Conservation (phyloP, 306 rosid species). For the Luffa aegyptiaca region DNA sequence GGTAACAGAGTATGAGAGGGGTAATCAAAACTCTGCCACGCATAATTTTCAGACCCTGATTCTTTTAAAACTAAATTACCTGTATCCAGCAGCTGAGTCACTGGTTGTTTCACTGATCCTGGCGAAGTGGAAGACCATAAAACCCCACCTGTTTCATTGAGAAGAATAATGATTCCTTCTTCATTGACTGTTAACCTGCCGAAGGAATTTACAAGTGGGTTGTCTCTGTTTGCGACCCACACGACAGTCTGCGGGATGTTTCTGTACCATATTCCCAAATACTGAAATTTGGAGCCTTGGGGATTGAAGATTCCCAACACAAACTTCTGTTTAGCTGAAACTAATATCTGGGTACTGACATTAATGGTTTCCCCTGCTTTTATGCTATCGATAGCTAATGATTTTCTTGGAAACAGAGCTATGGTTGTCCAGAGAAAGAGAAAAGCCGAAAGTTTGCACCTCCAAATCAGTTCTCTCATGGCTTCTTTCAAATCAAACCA, state of each 20-base stretch:
- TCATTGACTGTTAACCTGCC: constrained; percentile 18
- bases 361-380: constrained; percentile 22
- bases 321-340: constrained; percentile 32
- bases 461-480: neutral
- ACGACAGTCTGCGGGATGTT: constrained; percentile 15
- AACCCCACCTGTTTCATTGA: constrained; percentile 13
- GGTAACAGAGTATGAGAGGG: constrained; percentile 41
- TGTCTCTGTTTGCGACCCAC: constrained; percentile 44
- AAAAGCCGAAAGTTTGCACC: constrained; percentile 15
- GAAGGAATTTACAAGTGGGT: constrained; percentile 15
- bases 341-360: constrained; percentile 20
- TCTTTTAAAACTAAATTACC: constrained; percentile 39
- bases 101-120: constrained; percentile 9
- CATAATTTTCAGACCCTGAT: constrained; percentile 11
- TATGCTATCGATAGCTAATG: constrained; percentile 20
- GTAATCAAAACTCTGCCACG: constrained; percentile 52
- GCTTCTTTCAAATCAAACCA: neutral
- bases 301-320: constrained; percentile 38
- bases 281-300: constrained; percentile 17
- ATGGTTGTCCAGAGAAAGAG: constrained; percentile 9
- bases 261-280: constrained; percentile 43
- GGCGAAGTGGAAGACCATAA: constrained; percentile 29
- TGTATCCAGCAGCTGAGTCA: constrained; percentile 25
- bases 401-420: constrained; percentile 13
- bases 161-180: constrained; percentile 26